Conservation (phyloP, 768 basidiomycete species). For the Boletus fagicola region DNA sequence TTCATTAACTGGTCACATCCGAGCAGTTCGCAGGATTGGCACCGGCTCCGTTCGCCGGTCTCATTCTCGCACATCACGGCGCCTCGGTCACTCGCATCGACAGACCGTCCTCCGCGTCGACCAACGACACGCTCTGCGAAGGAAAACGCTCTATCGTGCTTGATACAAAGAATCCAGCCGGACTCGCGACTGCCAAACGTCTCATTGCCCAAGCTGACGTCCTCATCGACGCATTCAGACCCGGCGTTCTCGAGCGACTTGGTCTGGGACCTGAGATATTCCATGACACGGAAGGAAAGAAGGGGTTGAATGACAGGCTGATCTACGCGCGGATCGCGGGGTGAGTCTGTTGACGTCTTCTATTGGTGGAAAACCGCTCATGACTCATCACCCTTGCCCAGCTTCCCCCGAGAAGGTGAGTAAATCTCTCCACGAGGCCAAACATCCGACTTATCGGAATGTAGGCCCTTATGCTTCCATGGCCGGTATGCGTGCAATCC, state of each 20-base stretch:
- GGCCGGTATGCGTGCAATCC: constrained; percentile 53
- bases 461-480: constrained; percentile 69
- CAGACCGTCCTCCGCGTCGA: constrained; percentile 42
- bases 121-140: constrained; percentile 57
- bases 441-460: constrained; percentile 16
- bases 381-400: constrained; percentile 22
- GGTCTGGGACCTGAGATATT: constrained; percentile 77
- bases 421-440: background rate
- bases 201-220: constrained; percentile 71
- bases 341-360: constrained; percentile 39
- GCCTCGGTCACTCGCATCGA: constrained; percentile 77
- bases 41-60: constrained; percentile 76
- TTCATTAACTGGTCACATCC: background rate
- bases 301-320: constrained; percentile 58
- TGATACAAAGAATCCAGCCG: constrained; percentile 60
- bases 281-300: constrained; percentile 43
- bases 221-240: constrained; percentile 80
- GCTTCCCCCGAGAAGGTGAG: constrained; percentile 63
- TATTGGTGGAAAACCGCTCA: background rate
- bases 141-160: constrained; percentile 76
- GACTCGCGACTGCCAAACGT: constrained; percentile 52
- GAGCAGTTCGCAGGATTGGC: constrained; percentile 77
- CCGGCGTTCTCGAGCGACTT: constrained; percentile 77
- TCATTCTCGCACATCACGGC: constrained; percentile 77
- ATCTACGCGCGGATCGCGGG: constrained; percentile 77